These are phyloP conservation scores for Pyrrhoderma noxium DNA, from an alignment of 1,284 basidiomycete species.

Conservation along the genomic window DNA sequence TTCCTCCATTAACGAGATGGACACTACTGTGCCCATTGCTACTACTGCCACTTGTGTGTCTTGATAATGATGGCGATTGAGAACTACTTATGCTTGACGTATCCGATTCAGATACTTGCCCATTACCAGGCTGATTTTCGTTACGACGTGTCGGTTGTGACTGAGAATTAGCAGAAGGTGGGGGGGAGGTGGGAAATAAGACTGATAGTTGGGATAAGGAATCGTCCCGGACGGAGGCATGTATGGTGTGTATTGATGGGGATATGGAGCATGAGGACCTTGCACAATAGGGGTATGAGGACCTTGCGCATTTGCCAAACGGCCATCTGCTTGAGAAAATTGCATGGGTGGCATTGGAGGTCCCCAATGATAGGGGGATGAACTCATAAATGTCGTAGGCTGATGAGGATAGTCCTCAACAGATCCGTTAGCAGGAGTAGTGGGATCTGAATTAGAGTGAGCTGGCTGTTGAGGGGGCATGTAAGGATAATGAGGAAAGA, in stretches of 20 bases:
- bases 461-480: conserved; percentile 23
- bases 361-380: conserved; percentile 29
- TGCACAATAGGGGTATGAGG: conserved; percentile 5
- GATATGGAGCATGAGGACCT: conserved; percentile 7
- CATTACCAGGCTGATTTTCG: conserved; percentile 19
- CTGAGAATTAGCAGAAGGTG: conserved; percentile 17
- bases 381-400: conserved; percentile 26
- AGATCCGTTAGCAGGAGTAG: conserved; percentile 25
- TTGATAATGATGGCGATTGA: conserved; percentile 16
- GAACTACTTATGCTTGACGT: conserved; percentile 10
- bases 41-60: conserved; percentile 7
- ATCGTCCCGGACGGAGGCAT: conserved; percentile 9
- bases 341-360: conserved; percentile 22
- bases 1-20: conserved; percentile 23
- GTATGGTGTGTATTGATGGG: conserved; percentile 14
- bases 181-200: conserved; percentile 31
- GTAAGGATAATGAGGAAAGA: conserved; percentile 28
- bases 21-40: conserved; percentile 9
- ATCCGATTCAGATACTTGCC: conserved; percentile 4
- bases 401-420: conserved; percentile 28
- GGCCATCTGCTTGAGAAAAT: not conserved
- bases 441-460: conserved; percentile 29
- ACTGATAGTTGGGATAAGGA: conserved; percentile 18
- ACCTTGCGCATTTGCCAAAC: not conserved
- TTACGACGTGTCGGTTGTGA: conserved; percentile 27